A percentile compares a stretch with the other conserved stretches of the same genome.
Conservation (phyloP, 164 flowering plant genomes). For the Chimonanthus praecox region DNA sequence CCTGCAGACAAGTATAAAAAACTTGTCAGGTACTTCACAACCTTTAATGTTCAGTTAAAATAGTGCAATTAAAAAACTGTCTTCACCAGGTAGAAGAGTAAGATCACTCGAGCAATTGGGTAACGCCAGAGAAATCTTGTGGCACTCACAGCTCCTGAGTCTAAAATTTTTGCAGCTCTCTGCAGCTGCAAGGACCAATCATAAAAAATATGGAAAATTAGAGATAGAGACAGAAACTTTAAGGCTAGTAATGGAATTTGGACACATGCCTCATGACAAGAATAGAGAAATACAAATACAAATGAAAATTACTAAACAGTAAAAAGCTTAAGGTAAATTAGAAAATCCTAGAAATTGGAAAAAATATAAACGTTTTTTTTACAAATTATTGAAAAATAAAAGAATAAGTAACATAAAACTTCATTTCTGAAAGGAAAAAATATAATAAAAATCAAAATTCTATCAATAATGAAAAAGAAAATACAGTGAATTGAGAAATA, state of each 20-base stretch:
- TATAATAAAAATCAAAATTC: too few relatives aligned
- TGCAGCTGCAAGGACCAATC: conserved; percentile 54
- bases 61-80: background rate
- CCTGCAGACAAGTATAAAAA: conserved; percentile 40
- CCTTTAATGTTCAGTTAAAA: background rate
- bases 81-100: conserved; percentile 79
- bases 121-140: conserved; percentile 97
- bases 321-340: too few relatives aligned
- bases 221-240: background rate
- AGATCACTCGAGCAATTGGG: conserved; percentile 77
- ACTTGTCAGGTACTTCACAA: conserved; percentile 5
- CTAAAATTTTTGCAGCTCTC: conserved; percentile 87
- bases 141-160: conserved; percentile 92
- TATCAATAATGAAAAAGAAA: too few relatives aligned
- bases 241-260: background rate
- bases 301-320: background rate
- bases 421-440: too few relatives aligned
- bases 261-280: background rate
- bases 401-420: too few relatives aligned
- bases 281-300: conserved; percentile 11
- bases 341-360: too few relatives aligned
- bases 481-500: too few relatives aligned
- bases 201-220: conserved; percentile 2
- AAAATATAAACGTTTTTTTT: too few relatives aligned
- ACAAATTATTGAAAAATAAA: too few relatives aligned